A percentile compares a stretch with the other conserved stretches of the same genome.
phyloP scores from a whole-genome alignment of 1,139 yeast genomes.

The Yamadazyma sp. region DNA sequence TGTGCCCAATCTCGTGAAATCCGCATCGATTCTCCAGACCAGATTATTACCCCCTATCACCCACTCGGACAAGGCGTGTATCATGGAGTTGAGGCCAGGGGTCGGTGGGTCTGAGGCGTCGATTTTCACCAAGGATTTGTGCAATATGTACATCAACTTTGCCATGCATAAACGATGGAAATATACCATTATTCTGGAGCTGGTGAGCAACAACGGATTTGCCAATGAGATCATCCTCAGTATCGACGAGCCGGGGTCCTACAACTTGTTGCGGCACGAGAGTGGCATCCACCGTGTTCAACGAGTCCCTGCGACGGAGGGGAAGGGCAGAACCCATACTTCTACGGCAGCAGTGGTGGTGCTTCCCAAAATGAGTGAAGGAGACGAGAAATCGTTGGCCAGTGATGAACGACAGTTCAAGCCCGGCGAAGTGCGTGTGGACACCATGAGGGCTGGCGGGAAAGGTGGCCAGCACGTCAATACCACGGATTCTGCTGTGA shows the following conservation, averaged over 20 bases:
- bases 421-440: constrained; percentile 87
- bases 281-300: constrained; percentile 98
- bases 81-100: constrained; percentile 89
- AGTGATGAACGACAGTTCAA: constrained; percentile 74
- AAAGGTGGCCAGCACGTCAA: constrained; percentile 99
- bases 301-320: constrained; percentile 88
- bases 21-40: constrained; percentile 48
- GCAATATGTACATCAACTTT: constrained; percentile 78
- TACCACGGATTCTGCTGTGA: constrained; percentile 95
- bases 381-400: constrained; percentile 54
- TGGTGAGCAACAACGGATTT: constrained; percentile 60
- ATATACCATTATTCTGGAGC: constrained; percentile 55
- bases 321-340: constrained; percentile 92
- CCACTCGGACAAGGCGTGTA: constrained; percentile 74
- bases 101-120: constrained; percentile 96
- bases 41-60: constrained; percentile 74
- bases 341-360: constrained; percentile 96
- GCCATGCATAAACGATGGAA: constrained; percentile 71
- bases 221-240: constrained; percentile 75
- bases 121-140: constrained; percentile 75
- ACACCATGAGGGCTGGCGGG: constrained; percentile 96
- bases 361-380: constrained; percentile 71
- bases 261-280: constrained; percentile 71
- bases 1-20: constrained; percentile 34
- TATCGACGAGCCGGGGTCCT: constrained; percentile 76